A percentile compares a stretch with the other conserved stretches of the same genome.
Conservation (phyloP, 106 monocot genomes). For the Platanthera guangdongensis region DNA sequence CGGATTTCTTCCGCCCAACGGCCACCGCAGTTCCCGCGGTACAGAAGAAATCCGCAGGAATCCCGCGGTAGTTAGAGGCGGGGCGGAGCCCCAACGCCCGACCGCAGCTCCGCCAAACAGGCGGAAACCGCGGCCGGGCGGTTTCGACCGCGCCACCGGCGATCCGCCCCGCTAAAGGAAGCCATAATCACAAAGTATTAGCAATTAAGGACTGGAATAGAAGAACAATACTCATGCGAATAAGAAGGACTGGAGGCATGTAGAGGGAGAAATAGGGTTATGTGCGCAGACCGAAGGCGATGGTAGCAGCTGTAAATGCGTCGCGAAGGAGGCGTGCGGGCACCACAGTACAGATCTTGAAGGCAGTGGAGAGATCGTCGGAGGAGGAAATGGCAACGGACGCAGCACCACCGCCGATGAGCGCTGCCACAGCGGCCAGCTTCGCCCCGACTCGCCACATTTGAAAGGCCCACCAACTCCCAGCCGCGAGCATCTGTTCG, state of each 20-base stretch:
- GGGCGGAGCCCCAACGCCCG: too few species aligned
- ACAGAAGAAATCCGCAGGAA: too few species aligned
- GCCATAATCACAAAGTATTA: not conserved
- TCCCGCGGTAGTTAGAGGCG: too few species aligned
- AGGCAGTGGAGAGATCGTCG: conserved; percentile 43
- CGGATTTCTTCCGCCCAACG: too few species aligned
- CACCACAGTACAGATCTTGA: conserved; percentile 66
- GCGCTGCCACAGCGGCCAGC: conserved; percentile 16
- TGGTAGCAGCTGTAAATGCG: conserved; percentile 55
- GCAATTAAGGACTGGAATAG: not conserved
- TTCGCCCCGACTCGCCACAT: conserved; percentile 35
- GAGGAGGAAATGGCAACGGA: conserved; percentile 30
- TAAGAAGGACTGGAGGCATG: not conserved
- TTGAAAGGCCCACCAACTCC: too few species aligned
- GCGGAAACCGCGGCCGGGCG: too few species aligned
- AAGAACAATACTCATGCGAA: not conserved
- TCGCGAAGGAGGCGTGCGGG: conserved; percentile 75
- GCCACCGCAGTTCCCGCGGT: too few species aligned
- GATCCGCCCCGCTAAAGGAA: too few species aligned
- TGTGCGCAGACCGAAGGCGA: conserved; percentile 49
- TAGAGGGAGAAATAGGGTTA: not conserved
- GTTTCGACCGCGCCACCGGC: too few species aligned
- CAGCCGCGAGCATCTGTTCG: too few species aligned
- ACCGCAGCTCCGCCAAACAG: too few species aligned
- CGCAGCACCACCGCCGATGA: conserved; percentile 20